A percentile compares a stretch with the other conserved stretches of the same genome.
phyloP scores from a whole-genome alignment of 768 basidiomycete genomes.

The Tylopilus balloui region DNA sequence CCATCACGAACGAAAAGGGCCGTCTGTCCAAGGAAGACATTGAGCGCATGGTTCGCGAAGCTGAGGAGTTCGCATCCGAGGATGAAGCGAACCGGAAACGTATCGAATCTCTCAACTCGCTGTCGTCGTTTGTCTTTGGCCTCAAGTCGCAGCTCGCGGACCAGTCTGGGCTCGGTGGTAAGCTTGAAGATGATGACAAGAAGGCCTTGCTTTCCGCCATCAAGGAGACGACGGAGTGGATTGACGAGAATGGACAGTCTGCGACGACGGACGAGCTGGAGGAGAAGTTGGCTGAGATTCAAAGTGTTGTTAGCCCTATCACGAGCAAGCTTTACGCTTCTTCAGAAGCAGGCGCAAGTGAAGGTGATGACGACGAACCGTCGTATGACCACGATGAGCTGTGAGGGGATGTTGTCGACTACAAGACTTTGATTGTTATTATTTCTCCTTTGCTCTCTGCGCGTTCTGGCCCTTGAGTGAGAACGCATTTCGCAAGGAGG shows the following conservation, averaged over 20 bases:
- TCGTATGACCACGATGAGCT: slow-evolving; percentile 52
- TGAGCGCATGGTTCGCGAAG: slow-evolving; percentile 92
- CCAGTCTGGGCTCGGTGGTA: slow-evolving; percentile 87
- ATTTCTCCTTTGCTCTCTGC: slow-evolving; percentile 1
- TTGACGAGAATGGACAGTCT: slow-evolving; percentile 73
- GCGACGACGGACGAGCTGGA: slow-evolving; percentile 87
- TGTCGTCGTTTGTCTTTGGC: slow-evolving; percentile 80
- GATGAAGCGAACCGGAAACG: slow-evolving; percentile 78
- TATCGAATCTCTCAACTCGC: slow-evolving; percentile 78
- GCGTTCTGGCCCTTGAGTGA: neutral
- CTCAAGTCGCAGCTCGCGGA: slow-evolving; percentile 86
- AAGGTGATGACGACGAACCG: slow-evolving; percentile 43
- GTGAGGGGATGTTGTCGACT: slow-evolving; percentile 22
- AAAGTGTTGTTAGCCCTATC: slow-evolving; percentile 75
- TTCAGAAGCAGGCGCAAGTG: slow-evolving; percentile 33
- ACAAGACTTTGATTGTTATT: slow-evolving; percentile 6
- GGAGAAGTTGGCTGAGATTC: slow-evolving; percentile 80
- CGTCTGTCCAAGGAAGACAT: slow-evolving; percentile 87
- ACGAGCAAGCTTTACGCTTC: slow-evolving; percentile 72
- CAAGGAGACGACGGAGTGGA: slow-evolving; percentile 90
- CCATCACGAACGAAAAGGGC: slow-evolving; percentile 95
- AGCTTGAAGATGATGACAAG: slow-evolving; percentile 77
- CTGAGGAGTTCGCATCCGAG: slow-evolving; percentile 83
- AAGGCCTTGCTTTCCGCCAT: slow-evolving; percentile 73
- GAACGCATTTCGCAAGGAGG: neutral